Conservation (phyloP, 2,329 filamentous ascomycete genomes). For the Aspergillus fructus region DNA sequence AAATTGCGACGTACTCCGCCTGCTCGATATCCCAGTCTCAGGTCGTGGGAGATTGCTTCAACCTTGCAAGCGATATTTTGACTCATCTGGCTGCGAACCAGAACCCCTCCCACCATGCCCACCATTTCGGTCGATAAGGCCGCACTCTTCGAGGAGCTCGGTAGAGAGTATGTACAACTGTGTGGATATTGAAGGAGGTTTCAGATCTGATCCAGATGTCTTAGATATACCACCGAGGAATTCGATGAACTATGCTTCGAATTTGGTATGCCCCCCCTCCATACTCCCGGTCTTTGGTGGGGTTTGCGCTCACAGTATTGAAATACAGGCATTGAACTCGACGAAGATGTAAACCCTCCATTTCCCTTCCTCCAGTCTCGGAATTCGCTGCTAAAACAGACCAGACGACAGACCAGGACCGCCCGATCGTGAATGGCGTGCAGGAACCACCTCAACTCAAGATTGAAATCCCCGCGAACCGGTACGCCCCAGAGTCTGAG, state of each 20-base stretch:
- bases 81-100: slow-evolving; percentile 21
- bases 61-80: neutral
- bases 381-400: slow-evolving; percentile 25
- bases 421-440: slow-evolving; percentile 71
- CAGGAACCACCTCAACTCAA: slow-evolving; percentile 91
- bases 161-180: slow-evolving; percentile 67
- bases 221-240: slow-evolving; percentile 82
- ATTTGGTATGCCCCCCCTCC: slow-evolving; percentile 61
- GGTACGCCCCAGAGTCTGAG: slow-evolving; percentile 54
- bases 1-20: neutral
- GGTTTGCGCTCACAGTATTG: slow-evolving; percentile 31
- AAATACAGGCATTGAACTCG: slow-evolving; percentile 73
- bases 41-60: slow-evolving; percentile 7
- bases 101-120: slow-evolving; percentile 66
- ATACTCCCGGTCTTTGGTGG: slow-evolving; percentile 18
- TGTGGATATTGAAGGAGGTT: neutral
- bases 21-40: neutral
- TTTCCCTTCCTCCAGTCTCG: slow-evolving; percentile 17
- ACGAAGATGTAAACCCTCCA: slow-evolving; percentile 68
- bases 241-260: slow-evolving; percentile 99
- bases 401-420: slow-evolving; percentile 69
- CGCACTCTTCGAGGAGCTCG: slow-evolving; percentile 88
- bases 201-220: slow-evolving; percentile 2
- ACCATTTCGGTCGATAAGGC: slow-evolving; percentile 97
- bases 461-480: slow-evolving; percentile 96